Evolutionary conservation across 2,329 filamentous ascomycete species (phyloP).

Genomic region (Macrophomina phaseolina): DNA sequence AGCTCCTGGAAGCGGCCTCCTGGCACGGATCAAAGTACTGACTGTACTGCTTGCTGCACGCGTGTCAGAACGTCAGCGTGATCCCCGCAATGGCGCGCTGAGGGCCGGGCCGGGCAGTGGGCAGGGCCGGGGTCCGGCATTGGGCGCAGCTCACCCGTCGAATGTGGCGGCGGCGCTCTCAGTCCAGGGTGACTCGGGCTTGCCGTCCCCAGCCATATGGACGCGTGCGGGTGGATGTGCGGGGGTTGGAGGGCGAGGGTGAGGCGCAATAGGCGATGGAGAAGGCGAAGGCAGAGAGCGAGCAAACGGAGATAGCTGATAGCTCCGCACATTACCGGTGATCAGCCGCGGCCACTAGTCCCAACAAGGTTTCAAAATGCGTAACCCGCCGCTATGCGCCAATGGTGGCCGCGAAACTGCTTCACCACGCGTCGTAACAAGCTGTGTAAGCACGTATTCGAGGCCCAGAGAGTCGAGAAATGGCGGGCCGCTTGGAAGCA

Average conservation of each 20-base stretch:
- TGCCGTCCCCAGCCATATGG: conserved; percentile 30
- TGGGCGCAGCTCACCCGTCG: conserved; percentile 42
- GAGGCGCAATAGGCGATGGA: neutral
- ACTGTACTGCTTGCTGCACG: conserved; percentile 77
- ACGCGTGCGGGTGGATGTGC: conserved; percentile 10
- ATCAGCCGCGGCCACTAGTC: conserved; percentile 1
- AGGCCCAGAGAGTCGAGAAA: neutral
- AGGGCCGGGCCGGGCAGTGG: conserved; percentile 22
- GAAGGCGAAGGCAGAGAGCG: neutral
- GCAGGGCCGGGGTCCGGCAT: conserved; percentile 1
- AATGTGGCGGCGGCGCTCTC: conserved; percentile 46
- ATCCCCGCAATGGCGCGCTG: neutral
- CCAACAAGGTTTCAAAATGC: neutral
- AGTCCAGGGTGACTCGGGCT: conserved; percentile 37
- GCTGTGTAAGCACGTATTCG: conserved; percentile 16
- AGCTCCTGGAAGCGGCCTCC: conserved; percentile 83
- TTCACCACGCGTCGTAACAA: neutral
- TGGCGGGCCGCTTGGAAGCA: neutral
- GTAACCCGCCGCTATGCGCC: neutral
- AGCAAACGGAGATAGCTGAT: neutral
- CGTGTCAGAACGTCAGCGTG: conserved; percentile 19
- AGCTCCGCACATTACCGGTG: neutral
- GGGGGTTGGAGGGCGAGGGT: conserved; percentile 14
- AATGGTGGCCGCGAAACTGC: neutral
- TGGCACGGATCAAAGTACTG: conserved; percentile 96